phyloP scores from a whole-genome alignment of 2,329 filamentous ascomycete species.

The Paraconiothyrium brasiliense region DNA sequence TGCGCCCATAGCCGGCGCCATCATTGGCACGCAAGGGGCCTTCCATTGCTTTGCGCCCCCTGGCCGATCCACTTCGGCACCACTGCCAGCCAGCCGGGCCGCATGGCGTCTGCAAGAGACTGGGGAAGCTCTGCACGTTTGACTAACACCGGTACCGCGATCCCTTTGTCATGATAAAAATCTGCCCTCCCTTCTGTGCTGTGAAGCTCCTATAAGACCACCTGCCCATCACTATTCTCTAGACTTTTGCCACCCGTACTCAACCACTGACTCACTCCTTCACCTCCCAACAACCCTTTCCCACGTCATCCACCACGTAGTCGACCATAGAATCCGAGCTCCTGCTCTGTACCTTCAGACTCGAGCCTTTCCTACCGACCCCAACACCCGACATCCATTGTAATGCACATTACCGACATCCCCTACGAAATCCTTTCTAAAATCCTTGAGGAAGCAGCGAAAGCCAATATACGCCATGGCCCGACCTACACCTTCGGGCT shows the following conservation, averaged over 20 bases:
- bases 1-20: slow-evolving; percentile 6
- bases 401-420: slow-evolving; percentile 60
- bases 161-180: slow-evolving; percentile 40
- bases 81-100: slow-evolving; percentile 28
- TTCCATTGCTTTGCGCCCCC: slow-evolving; percentile 29
- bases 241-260: slow-evolving; percentile 18
- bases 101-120: slow-evolving; percentile 36
- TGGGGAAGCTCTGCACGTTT: slow-evolving; percentile 38
- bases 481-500: slow-evolving; percentile 63
- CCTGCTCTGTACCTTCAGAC: slow-evolving; percentile 22
- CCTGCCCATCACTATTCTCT: slow-evolving; percentile 2
- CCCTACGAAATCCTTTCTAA: slow-evolving; percentile 62
- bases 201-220: slow-evolving; percentile 39
- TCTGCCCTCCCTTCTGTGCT: slow-evolving; percentile 29
- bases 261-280: slow-evolving; percentile 23
- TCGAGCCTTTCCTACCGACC: slow-evolving; percentile 21
- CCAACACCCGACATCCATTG: slow-evolving; percentile 27
- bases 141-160: slow-evolving; percentile 45
- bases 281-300: slow-evolving; percentile 21
- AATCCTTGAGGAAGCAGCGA: slow-evolving; percentile 60
- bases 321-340: slow-evolving; percentile 16
- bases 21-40: slow-evolving; percentile 33
- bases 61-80: slow-evolving; percentile 35
- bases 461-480: slow-evolving; percentile 58
- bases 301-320: slow-evolving; percentile 18